phyloP scores from a whole-genome alignment of 176 grass and related monocot genomes.

The Hordeum vulgare region DNA sequence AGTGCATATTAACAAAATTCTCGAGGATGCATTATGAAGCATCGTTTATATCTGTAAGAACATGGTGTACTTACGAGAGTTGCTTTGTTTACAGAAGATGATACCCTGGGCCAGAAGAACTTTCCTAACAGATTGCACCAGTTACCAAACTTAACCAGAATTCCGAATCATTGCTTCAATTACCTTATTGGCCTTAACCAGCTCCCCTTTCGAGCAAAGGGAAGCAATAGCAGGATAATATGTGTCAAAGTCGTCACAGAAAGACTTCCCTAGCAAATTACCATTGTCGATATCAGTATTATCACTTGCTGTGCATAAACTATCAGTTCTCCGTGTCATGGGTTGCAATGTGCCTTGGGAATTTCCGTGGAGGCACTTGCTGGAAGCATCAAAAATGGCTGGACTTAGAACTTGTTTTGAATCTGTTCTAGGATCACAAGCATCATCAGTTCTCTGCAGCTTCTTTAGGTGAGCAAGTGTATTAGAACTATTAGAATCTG shows the following conservation, averaged over 20 bases:
- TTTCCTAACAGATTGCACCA: not conserved
- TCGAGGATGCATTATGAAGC: not conserved
- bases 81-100: constrained; percentile 4
- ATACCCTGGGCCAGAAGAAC: constrained; percentile 1
- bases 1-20: not conserved
- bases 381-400: constrained; percentile 17
- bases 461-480: constrained; percentile 35
- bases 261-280: constrained; percentile 48
- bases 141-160: constrained; percentile 40
- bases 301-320: constrained; percentile 15
- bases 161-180: constrained; percentile 77
- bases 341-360: constrained; percentile 5
- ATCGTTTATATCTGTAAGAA: constrained; percentile 1
- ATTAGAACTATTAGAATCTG: constrained; percentile 21
- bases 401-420: constrained; percentile 16
- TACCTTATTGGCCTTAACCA: constrained; percentile 56
- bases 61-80: constrained; percentile 17
- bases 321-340: constrained; percentile 33
- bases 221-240: constrained; percentile 71
- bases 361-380: not conserved
- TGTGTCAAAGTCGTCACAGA: constrained; percentile 57
- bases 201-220: constrained; percentile 68
- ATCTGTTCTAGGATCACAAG: constrained; percentile 19
- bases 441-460: constrained; percentile 28
- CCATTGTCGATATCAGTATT: constrained; percentile 31